Evolutionary conservation across 2,329 filamentous ascomycete species (phyloP).

Genomic region (Aureobasidium mangrovei): DNA sequence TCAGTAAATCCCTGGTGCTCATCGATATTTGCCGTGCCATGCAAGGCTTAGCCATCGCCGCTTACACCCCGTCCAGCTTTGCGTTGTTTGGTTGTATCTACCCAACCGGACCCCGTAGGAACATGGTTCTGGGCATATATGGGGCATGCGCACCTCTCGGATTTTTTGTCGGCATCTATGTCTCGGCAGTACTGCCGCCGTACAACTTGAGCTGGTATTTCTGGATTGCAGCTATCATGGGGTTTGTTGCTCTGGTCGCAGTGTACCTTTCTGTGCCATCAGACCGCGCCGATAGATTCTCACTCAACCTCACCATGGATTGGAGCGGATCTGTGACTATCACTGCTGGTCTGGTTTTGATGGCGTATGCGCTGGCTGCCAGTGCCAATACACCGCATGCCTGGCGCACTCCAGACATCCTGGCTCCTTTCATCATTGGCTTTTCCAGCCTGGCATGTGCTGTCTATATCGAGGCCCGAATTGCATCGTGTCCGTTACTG

Average conservation of each 20-base stretch:
- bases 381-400: slow-evolving; percentile 22
- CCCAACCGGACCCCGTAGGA: slow-evolving; percentile 24
- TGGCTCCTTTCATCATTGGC: slow-evolving; percentile 25
- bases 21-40: slow-evolving; percentile 28
- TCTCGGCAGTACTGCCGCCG: slow-evolving; percentile 24
- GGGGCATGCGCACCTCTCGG: slow-evolving; percentile 30
- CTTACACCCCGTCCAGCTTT: slow-evolving; percentile 28
- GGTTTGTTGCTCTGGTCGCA: slow-evolving; percentile 22
- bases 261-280: slow-evolving; percentile 27
- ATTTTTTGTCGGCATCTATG: slow-evolving; percentile 29
- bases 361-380: slow-evolving; percentile 28
- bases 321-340: slow-evolving; percentile 28
- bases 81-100: slow-evolving; percentile 28
- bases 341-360: slow-evolving; percentile 27
- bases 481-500: slow-evolving; percentile 26
- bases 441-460: slow-evolving; percentile 21
- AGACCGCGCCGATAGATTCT: slow-evolving; percentile 24
- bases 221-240: slow-evolving; percentile 25
- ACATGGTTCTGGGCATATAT: slow-evolving; percentile 28
- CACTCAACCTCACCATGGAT: slow-evolving; percentile 29
- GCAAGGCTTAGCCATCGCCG: slow-evolving; percentile 30
- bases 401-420: slow-evolving; percentile 23
- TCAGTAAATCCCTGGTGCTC: slow-evolving; percentile 20
- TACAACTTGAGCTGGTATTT: slow-evolving; percentile 27
- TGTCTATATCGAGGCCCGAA: slow-evolving; percentile 28